Conservation (phyloP, 768 basidiomycete genomes). For the Phaeotremella skinneri region DNA sequence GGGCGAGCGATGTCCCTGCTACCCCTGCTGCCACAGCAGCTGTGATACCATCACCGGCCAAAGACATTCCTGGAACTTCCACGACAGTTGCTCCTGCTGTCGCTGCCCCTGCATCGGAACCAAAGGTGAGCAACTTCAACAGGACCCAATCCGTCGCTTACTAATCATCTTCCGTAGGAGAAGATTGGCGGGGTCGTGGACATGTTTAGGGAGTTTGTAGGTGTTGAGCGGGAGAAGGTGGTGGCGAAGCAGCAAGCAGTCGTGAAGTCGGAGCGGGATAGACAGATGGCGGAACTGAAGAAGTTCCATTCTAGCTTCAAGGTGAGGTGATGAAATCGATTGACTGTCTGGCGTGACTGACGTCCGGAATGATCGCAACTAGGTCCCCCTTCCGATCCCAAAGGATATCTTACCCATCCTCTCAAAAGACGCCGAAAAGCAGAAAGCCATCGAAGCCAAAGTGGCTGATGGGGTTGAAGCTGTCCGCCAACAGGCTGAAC, state of each 20-base stretch:
- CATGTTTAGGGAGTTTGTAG: conserved; percentile 83
- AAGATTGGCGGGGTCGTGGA: conserved; percentile 32
- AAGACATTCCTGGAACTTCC: conserved; percentile 2
- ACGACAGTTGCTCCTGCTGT: conserved; percentile 11
- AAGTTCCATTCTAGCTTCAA: conserved; percentile 94
- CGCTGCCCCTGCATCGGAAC: not conserved
- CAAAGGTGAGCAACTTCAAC: not conserved
- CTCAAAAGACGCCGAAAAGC: conserved; percentile 90
- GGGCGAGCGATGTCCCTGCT: conserved; percentile 7
- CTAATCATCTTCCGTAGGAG: not conserved
- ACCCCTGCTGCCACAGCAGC: conserved; percentile 7
- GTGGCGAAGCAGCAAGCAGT: conserved; percentile 86
- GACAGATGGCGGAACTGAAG: conserved; percentile 84
- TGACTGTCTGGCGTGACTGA: not conserved
- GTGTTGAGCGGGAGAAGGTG: conserved; percentile 81
- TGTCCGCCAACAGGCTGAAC: conserved; percentile 43
- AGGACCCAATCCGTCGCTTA: not conserved
- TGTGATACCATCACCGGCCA: conserved; percentile 8
- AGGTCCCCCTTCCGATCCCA: conserved; percentile 93
- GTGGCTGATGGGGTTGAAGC: conserved; percentile 61
- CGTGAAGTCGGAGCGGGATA: conserved; percentile 90
- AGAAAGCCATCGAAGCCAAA: conserved; percentile 62
- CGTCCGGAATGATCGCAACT: not conserved
- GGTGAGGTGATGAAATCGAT: conserved; percentile 57
- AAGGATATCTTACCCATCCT: conserved; percentile 89